Evolutionary conservation across 2,329 filamentous ascomycete genomes (phyloP), one percentile per base, ranked within the genome.

Genomic region (Ophiostoma quercus): DNA sequence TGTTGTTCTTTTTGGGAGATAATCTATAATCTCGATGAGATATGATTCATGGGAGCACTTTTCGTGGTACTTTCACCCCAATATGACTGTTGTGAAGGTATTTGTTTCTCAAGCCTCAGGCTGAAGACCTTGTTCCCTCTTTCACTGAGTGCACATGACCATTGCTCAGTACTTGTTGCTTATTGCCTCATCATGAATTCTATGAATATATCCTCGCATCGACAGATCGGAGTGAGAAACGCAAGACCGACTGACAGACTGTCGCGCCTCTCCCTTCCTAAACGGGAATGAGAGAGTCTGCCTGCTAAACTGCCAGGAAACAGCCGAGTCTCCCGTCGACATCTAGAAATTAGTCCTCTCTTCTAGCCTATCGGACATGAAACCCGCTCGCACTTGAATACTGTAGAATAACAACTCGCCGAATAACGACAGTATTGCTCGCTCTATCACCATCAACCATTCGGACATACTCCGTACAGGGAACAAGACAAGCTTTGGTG

Each of bases 241-340:
- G 2, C 39, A 41, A 41, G 12, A 12, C 39, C 12, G 39, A 41
- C 39, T 12, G 4, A 14, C 11, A 41, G 16, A 47, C 43, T 47
- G 43, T 47, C 43, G 25, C 32, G 62, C 62, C 62, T 65, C 62
- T 34, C 62, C 62, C 62, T 65, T 65, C 62, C 62, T 65, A 65
- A 39, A n/a, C 2, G 19, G 62, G 62, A 37, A 65, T 39, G 29
- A 25, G 8, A 25, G 51, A 25, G 51, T 57, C 43, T 60, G 54
- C 25, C 54, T 60, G n/a, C 51, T 6, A 25, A 57, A n/a, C 51
- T 57, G n/a, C 22, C 51, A 57, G 51, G 8, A 57, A 57, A 57
- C n/a, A 57, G 14, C 51, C 51, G 43, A 47, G 51, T 57, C 51
- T 57, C 51, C 51, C 43, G 43, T n/a, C 43, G 16, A 47, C 39